A percentile compares a stretch with the other conserved stretches of the same genome.
phyloP scores from a whole-genome alignment of 805 yeast species.

The Candida wancherniae region DNA sequence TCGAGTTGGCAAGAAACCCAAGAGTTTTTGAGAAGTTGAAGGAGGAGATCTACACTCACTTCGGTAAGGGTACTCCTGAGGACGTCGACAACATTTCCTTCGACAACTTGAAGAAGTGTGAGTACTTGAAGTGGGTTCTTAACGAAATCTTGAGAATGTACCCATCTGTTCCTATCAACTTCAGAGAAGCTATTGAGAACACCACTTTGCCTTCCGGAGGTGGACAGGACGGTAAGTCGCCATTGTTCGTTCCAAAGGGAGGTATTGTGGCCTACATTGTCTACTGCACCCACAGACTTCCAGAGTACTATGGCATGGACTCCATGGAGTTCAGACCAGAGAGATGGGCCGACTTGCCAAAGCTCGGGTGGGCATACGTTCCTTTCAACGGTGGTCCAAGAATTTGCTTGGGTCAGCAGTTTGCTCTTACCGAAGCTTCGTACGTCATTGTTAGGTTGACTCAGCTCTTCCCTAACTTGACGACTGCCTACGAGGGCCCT shows the following conservation, averaged over 20 bases:
- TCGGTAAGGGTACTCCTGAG: conserved; percentile 30
- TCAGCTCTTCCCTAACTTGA: conserved; percentile 27
- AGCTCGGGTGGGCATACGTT: conserved; percentile 44
- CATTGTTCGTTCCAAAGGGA: conserved; percentile 17
- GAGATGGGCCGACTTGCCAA: conserved; percentile 30
- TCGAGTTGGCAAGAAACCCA: conserved; percentile 33
- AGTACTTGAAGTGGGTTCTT: conserved; percentile 32
- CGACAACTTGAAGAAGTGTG: conserved; percentile 37
- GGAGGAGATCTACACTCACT: conserved; percentile 24
- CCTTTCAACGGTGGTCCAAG: conserved; percentile 56
- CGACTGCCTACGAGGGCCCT: conserved; percentile 13
- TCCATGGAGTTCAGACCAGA: conserved; percentile 33
- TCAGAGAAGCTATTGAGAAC: conserved; percentile 19
- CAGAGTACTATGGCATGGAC: conserved; percentile 31
- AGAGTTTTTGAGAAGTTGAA: conserved; percentile 28
- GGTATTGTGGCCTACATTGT: conserved; percentile 16
- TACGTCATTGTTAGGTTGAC: conserved; percentile 37
- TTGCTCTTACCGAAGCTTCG: conserved; percentile 50
- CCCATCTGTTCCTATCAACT: conserved; percentile 26
- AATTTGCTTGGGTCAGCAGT: conserved; percentile 53
- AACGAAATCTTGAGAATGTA: conserved; percentile 35
- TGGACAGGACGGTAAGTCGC: conserved; percentile 23
- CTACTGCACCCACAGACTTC: conserved; percentile 18
- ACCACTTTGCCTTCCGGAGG: conserved; percentile 24
- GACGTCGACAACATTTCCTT: conserved; percentile 29